Evolutionary conservation across 805 yeast genomes (phyloP).

Genomic region (Metschnikowia rubicola): DNA sequence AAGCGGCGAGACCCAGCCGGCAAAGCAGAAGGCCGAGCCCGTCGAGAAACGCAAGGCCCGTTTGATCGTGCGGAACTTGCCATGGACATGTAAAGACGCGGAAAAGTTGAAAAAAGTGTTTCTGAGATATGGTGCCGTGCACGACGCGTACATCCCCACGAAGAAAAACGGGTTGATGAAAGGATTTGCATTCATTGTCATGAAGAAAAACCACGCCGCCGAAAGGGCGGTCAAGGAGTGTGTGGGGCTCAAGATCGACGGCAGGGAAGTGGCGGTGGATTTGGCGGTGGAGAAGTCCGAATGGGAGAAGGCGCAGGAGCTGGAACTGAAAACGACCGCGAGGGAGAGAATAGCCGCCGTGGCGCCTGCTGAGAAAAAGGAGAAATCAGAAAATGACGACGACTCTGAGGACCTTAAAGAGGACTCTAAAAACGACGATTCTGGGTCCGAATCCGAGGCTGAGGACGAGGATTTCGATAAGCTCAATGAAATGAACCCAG

Average conservation of each 20-base stretch:
- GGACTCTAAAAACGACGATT: slow-evolving; percentile 2
- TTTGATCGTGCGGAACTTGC: slow-evolving; percentile 84
- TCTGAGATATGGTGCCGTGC: slow-evolving; percentile 76
- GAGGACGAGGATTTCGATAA: slow-evolving; percentile 25
- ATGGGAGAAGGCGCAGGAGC: slow-evolving; percentile 60
- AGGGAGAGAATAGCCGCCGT: slow-evolving; percentile 33
- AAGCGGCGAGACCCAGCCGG: slow-evolving; percentile 5
- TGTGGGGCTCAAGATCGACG: slow-evolving; percentile 76
- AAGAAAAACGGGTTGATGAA: slow-evolving; percentile 84
- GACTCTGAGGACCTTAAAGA: slow-evolving; percentile 32
- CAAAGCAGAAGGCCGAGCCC: slow-evolving; percentile 22
- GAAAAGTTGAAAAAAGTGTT: slow-evolving; percentile 67
- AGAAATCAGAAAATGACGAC: slow-evolving; percentile 30
- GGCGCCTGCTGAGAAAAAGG: slow-evolving; percentile 26
- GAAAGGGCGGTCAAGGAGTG: slow-evolving; percentile 74
- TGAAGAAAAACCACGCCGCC: slow-evolving; percentile 78
- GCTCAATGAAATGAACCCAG: slow-evolving; percentile 12
- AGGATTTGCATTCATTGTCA: slow-evolving; percentile 92
- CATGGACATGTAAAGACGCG: slow-evolving; percentile 90
- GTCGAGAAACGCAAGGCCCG: slow-evolving; percentile 82
- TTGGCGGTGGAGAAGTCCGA: slow-evolving; percentile 84
- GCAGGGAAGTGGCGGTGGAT: slow-evolving; percentile 90
- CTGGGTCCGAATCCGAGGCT: slow-evolving; percentile 14
- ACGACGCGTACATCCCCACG: slow-evolving; percentile 85
- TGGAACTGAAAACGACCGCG: slow-evolving; percentile 4